These are phyloP conservation scores for Bombardia bombarda DNA, from an alignment of 495 filamentous ascomycete species.

Conservation along the genomic window DNA sequence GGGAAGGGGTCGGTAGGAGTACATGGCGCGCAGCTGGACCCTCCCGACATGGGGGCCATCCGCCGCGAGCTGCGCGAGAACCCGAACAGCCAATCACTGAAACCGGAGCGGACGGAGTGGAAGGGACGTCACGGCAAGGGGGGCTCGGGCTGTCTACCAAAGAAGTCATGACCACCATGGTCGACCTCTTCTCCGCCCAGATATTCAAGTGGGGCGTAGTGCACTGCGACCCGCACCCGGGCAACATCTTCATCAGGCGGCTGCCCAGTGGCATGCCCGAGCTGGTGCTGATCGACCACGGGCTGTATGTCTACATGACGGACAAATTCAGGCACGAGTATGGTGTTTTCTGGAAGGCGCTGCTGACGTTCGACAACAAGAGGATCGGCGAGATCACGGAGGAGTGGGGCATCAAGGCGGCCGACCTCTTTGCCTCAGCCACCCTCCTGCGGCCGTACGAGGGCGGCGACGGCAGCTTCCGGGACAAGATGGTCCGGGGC, in stretches of 20 bases:
- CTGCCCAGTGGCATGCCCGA: conserved; percentile 74
- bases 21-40: conserved; percentile 56
- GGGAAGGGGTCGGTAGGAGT: conserved; percentile 69
- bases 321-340: conserved; percentile 84
- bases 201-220: conserved; percentile 95
- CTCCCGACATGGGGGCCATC: conserved; percentile 34
- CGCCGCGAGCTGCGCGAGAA: conserved; percentile 34
- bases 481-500: conserved; percentile 45
- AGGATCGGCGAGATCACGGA: conserved; percentile 61
- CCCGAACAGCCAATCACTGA: conserved; percentile 47
- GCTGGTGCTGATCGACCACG: conserved; percentile 93
- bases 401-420: conserved; percentile 78
- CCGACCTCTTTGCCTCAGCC: conserved; percentile 84
- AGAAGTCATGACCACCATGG: conserved; percentile 90
- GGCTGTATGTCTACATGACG: conserved; percentile 85
- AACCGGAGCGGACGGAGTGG: conserved; percentile 76
- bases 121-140: conserved; percentile 59
- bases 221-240: conserved; percentile 93
- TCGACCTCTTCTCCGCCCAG: conserved; percentile 89
- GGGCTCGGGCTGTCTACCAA: conserved; percentile 76
- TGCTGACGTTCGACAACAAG: conserved; percentile 88
- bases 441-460: conserved; percentile 86
- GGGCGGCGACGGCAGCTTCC: conserved; percentile 65
- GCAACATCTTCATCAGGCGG: conserved; percentile 92
- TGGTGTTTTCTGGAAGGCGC: conserved; percentile 82